Evolutionary conservation across 2,329 filamentous ascomycete species (phyloP), one percentile per base, ranked within the genome.

Genomic region (Coniella vitis): DNA sequence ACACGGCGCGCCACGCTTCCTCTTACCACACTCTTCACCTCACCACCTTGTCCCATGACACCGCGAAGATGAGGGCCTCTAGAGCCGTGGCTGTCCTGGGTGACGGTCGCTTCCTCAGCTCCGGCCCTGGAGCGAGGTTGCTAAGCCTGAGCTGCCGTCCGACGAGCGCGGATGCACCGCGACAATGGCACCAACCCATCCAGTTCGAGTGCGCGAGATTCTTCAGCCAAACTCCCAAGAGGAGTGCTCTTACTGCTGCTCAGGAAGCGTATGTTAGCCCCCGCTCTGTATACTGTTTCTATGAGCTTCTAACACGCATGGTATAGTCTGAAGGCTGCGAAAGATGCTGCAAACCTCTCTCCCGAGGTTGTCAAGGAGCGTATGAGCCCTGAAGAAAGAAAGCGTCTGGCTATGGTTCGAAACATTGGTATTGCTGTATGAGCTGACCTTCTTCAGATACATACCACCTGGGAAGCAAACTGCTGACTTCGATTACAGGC

Each of bases 351-450:
- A 34, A 67, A 67, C 54, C 69, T 80, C 54, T 78, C 76, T 4
- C 69, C 74, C 57, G 78, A 81, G 56, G 71, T 71, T 50, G 75
- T 94, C 55, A 84, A 90, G 46, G 81, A 86, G 58, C 90, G 90
- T 63, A 84, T 96, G 67, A 81, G 83, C 58, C 81, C 87, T 29
- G 79, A 83, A 53, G 93, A 98, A 70, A 83, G 81, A 50, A 76
- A 82, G 54, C 81, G 91, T 54, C 69, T 98, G 55, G 81, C 85
- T 45, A 82, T 79, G 70, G 87, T 97, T 51, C 83, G 93, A 56
- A 98, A 98, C 67, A 98, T 98, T 68, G 93, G 93, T 70, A 98
- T 98, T 73, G 93, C 93, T 61, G 86, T 90, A 81, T 51, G 25
- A 29, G 10, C 10, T 10, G 25, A 5, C 25, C 25, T 29, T 29